Conservation (phyloP, 768 basidiomycete species). For the Exidia glandulosa region DNA sequence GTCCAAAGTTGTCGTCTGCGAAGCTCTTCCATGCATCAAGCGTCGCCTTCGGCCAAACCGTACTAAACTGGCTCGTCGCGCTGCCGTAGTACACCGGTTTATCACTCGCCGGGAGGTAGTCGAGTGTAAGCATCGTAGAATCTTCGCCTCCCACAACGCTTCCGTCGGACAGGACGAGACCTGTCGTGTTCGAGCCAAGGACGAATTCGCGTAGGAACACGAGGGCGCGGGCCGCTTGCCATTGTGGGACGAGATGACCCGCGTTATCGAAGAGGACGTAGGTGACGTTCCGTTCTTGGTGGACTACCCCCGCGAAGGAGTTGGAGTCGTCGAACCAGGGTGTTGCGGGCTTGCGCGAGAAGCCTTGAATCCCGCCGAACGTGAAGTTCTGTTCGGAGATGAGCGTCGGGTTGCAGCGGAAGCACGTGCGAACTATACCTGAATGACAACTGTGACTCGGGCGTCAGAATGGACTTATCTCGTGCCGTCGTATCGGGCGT, state of each 20-base stretch:
- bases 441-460: not conserved
- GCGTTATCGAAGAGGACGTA: conserved; percentile 6
- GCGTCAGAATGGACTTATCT: not conserved
- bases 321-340: conserved; percentile 4
- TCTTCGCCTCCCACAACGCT: conserved; percentile 41
- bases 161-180: conserved; percentile 1
- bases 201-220: conserved; percentile 6
- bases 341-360: conserved; percentile 3
- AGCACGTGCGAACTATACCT: not conserved
- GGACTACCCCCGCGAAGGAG: conserved; percentile 5
- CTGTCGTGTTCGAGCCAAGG: conserved; percentile 4
- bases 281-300: conserved; percentile 7
- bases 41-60: conserved; percentile 43
- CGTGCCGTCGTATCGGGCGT: not conserved
- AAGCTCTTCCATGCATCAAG: conserved; percentile 45
- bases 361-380: conserved; percentile 7
- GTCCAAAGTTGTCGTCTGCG: conserved; percentile 28
- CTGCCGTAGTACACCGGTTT: conserved; percentile 47
- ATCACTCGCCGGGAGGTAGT: conserved; percentile 38
- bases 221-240: conserved; percentile 3
- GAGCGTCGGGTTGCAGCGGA: not conserved
- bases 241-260: conserved; percentile 9
- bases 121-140: conserved; percentile 27
- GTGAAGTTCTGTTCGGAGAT: conserved; percentile 8
- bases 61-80: conserved; percentile 37